Evolutionary conservation across 2,329 filamentous ascomycete genomes (phyloP), one percentile per base, ranked within the genome.

Genomic region (Fusarium scirpi): DNA sequence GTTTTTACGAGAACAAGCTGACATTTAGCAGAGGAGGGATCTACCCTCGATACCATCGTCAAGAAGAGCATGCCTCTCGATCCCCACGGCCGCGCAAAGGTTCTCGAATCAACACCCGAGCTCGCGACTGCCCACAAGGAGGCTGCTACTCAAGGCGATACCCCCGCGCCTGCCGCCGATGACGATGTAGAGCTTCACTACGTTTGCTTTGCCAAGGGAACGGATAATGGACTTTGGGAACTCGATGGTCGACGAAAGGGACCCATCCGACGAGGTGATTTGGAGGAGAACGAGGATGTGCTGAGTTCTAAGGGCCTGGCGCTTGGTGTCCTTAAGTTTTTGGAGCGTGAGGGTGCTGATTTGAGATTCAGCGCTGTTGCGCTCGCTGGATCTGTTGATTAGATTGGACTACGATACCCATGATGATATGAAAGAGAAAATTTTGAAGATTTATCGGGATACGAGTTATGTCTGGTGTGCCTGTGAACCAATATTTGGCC

Each of bases 131-230:
- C 94, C 9, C 94, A 98, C 81, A 88, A 89, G 48, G 87, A 88
- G 65, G 94, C 94, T 16, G 96, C 95, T 8, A 86, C 86, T 10
- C 83, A 86, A 65, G 95, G 95, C 20, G 93, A 95, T 78, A 97
- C 94, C 2, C 77, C 85, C 15, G 93, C 94, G 2, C 95, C 96
- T 0, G 82, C 87, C 57, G 93, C 94, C 11, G 87, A 90, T n/a
- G 92, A 93, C 75, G 88, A 91, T 72, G 86, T 97, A n/a, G 95
- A 98, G 77, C 85, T 98, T 74, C 96, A 99, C 83, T 98, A 97
- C 79, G 95, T 98, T 48, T 96, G 93, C 77, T 99, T 98, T 80
- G 92, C 96, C 55, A 96, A 94, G 83, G 85, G 85, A 32, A 82
- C 81, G 54, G 89, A 92, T 78, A 91, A 91, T 58, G 87, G 78